These are phyloP conservation scores for Thamnidium elegans DNA, from an alignment of 192 early-diverging fungal genomes.

Conservation along the genomic window DNA sequence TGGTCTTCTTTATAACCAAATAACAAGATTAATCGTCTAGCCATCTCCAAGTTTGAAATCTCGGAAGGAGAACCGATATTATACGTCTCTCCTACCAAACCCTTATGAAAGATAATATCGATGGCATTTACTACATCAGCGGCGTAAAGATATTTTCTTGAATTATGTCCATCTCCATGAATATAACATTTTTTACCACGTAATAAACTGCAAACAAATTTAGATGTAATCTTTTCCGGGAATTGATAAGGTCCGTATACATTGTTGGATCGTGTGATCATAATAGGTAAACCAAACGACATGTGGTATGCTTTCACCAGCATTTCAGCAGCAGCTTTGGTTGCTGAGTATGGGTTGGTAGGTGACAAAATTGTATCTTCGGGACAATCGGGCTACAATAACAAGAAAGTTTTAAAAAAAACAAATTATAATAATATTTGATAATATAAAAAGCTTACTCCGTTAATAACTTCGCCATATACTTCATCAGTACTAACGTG, in stretches of 20 bases:
- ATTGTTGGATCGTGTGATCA: constrained; percentile 81
- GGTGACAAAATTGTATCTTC: constrained; percentile 67
- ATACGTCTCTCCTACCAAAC: constrained; percentile 70
- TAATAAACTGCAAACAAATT: constrained; percentile 69
- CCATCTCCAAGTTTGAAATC: constrained; percentile 65
- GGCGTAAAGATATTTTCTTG: constrained; percentile 72
- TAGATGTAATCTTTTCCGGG: constrained; percentile 84
- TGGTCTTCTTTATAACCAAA: constrained; percentile 41
- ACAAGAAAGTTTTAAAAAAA: neutral
- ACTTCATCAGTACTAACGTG: constrained; percentile 84
- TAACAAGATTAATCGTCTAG: constrained; percentile 50
- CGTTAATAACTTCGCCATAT: constrained; percentile 66
- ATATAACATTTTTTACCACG: constrained; percentile 57
- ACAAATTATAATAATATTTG: neutral
- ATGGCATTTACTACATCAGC: constrained; percentile 70
- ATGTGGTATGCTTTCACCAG: constrained; percentile 73
- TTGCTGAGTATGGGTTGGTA: constrained; percentile 79
- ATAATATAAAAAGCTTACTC: constrained; percentile 35
- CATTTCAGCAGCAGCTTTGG: constrained; percentile 84
- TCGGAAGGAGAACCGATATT: constrained; percentile 76
- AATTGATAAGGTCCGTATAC: constrained; percentile 81
- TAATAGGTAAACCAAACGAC: constrained; percentile 71
- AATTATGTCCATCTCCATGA: constrained; percentile 73
- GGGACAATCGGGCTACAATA: constrained; percentile 52
- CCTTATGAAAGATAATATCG: constrained; percentile 62